Conservation (phyloP, 1,284 basidiomycete species). For the Puccinia horiana region DNA sequence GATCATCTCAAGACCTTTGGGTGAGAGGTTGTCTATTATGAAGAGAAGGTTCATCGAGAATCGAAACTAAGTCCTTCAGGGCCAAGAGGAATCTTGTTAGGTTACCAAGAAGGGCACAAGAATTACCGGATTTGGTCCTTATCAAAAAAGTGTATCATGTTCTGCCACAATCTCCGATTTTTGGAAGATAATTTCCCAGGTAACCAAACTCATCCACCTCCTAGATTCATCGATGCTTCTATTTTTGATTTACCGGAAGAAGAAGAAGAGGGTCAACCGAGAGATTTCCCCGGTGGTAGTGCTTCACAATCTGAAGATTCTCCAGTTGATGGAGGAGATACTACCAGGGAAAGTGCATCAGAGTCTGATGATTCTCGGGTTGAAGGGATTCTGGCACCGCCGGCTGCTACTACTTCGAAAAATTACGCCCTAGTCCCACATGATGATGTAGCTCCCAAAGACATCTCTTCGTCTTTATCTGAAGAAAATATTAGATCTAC, state of each 20-base stretch:
- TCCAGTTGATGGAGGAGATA: neutral
- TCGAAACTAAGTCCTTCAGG: neutral
- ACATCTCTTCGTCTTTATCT: neutral
- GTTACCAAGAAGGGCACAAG: slow-evolving; percentile 16
- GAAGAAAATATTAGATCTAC: neutral
- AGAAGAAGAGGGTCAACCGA: too few species aligned
- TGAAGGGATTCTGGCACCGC: neutral
- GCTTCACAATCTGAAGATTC: neutral
- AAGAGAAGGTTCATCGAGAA: neutral
- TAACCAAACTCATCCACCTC: neutral
- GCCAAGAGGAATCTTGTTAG: neutral
- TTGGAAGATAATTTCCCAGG: neutral
- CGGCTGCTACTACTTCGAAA: neutral
- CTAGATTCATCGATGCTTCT: neutral
- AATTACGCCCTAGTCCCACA: neutral
- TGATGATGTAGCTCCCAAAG: neutral
- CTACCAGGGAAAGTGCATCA: too few species aligned
- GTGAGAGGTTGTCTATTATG: slow-evolving; percentile 1
- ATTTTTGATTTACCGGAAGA: too few species aligned
- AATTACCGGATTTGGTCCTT: neutral
- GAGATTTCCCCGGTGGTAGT: neutral
- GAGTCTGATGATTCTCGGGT: slow-evolving; percentile 1
- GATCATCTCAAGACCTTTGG: slow-evolving; percentile 3
- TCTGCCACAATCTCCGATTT: neutral
- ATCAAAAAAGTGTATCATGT: neutral